Conservation (phyloP, 164 flowering plant genomes). For the Vitis vinifera region DNA sequence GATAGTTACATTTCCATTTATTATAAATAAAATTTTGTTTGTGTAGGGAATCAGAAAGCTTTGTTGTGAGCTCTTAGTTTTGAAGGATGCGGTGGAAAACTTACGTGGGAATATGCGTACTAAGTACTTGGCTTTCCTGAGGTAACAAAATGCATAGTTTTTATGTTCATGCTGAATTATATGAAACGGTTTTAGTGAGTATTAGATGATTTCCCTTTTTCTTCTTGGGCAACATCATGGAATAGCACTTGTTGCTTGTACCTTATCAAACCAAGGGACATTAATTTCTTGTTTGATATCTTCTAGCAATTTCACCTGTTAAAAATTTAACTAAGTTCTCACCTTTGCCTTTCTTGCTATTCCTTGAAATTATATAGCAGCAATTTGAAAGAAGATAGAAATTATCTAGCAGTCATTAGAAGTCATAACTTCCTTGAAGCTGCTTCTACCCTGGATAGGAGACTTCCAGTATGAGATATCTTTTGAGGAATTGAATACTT, state of each 20-base stretch:
- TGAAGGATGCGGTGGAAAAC: constrained; percentile 95
- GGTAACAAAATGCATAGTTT: constrained; percentile 41
- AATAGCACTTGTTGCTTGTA: neutral
- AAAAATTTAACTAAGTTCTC: too few species aligned
- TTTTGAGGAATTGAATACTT: too few species aligned
- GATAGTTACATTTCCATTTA: neutral
- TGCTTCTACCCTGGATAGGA: too few species aligned
- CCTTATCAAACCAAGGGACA: too few species aligned
- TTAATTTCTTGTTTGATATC: too few species aligned
- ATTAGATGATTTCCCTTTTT: neutral
- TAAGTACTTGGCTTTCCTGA: constrained; percentile 82
- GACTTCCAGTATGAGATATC: too few species aligned
- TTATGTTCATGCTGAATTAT: neutral
- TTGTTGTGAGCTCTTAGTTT: constrained; percentile 91
- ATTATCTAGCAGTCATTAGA: too few species aligned
- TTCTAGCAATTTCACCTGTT: too few species aligned
- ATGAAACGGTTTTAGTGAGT: neutral
- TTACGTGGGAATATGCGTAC: constrained; percentile 81
- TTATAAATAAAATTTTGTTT: neutral
- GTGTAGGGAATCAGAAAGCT: constrained; percentile 88
- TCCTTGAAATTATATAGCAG: too few species aligned
- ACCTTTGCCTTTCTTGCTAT: too few species aligned
- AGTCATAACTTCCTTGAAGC: too few species aligned
- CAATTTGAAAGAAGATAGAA: too few species aligned
- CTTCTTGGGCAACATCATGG: neutral